Base-by-base conservation (phyloP, 257 asterid species). In the Ophiorrhiza pumila region DNA sequence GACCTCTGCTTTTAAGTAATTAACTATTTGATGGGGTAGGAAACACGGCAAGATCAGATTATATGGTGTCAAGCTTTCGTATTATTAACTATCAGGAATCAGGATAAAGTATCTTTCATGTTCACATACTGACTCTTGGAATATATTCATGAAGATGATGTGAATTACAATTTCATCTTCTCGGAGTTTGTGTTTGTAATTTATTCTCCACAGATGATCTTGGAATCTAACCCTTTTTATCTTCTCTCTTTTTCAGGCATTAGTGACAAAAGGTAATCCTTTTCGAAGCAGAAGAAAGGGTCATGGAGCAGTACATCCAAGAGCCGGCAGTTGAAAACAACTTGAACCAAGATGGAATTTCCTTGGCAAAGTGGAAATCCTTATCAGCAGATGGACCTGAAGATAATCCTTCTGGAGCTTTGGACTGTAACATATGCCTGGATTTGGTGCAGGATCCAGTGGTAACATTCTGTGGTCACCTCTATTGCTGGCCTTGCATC, bases 401-500 rank as follows among this genome's bases (percentile, higher is more conserved):
- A 63, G 61, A 79, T 20, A 83, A 79, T 53, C 57, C 80, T 4
- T 83, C 89, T 0, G 65, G 80, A 14, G 89, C 87, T 52, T 85
- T 91, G 53, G 96, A 91, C 52, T 91, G 97, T 74, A 89, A 90
- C 78, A 91, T 91, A 37, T 91, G 97, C 78, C 79, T 91, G 4
- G 96, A 87, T 56, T 69, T 77, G 0, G 95, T 83, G 72, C 89
- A 80, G 39, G 97, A 91, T 41, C 97, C 97, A 0, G 96, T 91
- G 15, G 87, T 91, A 64, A 91, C 97, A 5, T 74, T 91, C 35
- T 89, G 97, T 5, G 97, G 97, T n/a, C 97, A 91, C 77, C 95
- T 91, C 71, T 91, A 85, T 43, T 91, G 97, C 29, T 91, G 97
- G 97, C 93, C 96, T 4, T 91, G 97, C 61, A 89, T 91, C 23